phyloP scores from a whole-genome alignment of 257 asterid species.

The Nicotiana undulata region DNA sequence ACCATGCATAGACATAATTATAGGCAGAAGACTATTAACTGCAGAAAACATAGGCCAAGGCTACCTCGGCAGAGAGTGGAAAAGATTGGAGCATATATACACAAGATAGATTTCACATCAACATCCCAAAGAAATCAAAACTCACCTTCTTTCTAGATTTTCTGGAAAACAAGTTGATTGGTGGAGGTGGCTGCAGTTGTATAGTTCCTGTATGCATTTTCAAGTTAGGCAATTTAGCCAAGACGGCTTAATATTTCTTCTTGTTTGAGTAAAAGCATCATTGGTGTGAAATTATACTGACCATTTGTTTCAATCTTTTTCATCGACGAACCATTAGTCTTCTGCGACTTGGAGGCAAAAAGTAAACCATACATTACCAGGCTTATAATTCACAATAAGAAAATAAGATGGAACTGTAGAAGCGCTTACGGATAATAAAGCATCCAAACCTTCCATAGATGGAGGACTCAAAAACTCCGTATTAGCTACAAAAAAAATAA shows the following conservation, averaged over 20 bases:
- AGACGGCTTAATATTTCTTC: neutral
- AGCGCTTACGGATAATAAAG: conserved; percentile 49
- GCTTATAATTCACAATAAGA: neutral
- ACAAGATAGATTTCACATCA: neutral
- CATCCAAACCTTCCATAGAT: conserved; percentile 67
- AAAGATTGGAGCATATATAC: neutral
- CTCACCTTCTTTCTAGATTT: conserved; percentile 61
- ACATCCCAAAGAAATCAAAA: neutral
- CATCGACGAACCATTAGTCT: neutral
- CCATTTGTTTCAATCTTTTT: conserved; percentile 21
- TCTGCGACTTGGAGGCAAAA: conserved; percentile 13
- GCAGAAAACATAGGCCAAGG: neutral
- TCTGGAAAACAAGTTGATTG: conserved; percentile 31
- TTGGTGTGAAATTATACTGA: neutral
- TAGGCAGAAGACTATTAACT: neutral
- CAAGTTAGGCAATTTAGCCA: neutral
- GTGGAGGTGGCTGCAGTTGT: conserved; percentile 26
- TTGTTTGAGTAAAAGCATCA: neutral
- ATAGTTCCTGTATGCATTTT: conserved; percentile 37
- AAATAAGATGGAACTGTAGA: neutral
- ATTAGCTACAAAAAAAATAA: conserved; percentile 32
- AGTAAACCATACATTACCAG: neutral
- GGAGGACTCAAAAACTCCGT: conserved; percentile 56
- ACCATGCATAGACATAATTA: neutral
- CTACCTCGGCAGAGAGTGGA: neutral